Evolutionary conservation across 768 basidiomycete genomes (phyloP), one percentile per base, ranked within the genome.

Genomic region (Russula virescens): DNA sequence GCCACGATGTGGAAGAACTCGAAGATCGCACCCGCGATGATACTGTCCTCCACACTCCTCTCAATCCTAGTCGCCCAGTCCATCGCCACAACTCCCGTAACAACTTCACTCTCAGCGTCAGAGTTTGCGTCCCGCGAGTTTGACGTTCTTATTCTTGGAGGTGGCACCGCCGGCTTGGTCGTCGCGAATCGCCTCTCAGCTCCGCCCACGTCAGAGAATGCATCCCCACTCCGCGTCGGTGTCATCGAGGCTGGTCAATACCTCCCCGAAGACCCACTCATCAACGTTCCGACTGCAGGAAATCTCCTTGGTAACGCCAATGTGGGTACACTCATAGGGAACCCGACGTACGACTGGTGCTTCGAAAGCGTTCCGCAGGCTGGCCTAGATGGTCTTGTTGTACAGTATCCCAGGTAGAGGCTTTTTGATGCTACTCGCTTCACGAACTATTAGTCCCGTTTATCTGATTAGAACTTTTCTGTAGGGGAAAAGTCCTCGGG

Each of bases 121-220:
- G 65, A 64, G 13, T 66, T 66, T 45, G 61, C 65, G 13, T 38
- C 38, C n/a, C 46, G 42, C 16, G 55, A 62, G 16, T 66, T 66
- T 35, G 65, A 66, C 11, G 52, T 66, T 38, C 51, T 66, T 25
- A 21, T 66, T 16, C 40, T 66, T 1, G 65, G 65, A 9, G 65
- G 65, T 50, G 65, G 65, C 43, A 66, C 55, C 14, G 65, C 65
- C 13, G 65, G 62, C 42, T 28, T 63, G 40, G 65, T 66, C 34
- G 62, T 64, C 14, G 62, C 65, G 3, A 66, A 63, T 60, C 65
- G 65, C 31, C 62, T 66, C 40, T 63, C 65, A 6, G 62, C 65
- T n/a, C 42, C 47, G 13, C 53, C 62, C 5, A 53, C 58, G 11
- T 58, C 62, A 16, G 26, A 50, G 19, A 40, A 49, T 35, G 34